Percentiles rank a stretch among this genome's conserved stretches.
phyloP scores from a whole-genome alignment of 441 rosid species.

The Bocquillonia castaneifolia region DNA sequence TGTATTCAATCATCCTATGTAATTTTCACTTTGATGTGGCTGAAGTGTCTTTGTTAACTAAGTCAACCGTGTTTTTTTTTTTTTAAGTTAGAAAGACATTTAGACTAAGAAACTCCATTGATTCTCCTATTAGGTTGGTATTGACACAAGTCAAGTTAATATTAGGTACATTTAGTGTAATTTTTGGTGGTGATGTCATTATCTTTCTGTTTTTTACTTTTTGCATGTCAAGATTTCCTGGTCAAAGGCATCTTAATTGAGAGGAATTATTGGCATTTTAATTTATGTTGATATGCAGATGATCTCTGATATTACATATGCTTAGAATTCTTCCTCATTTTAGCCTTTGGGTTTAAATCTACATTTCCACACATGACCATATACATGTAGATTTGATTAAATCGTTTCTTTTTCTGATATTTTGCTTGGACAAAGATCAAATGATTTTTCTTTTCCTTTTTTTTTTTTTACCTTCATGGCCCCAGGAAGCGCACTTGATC shows the following conservation, averaged over 20 bases:
- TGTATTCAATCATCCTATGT: conserved; percentile 2
- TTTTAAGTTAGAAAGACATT: conserved; percentile 11
- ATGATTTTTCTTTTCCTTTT: neutral
- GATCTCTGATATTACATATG: too few relatives aligned
- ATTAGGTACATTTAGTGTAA: conserved; percentile 9
- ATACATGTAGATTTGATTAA: neutral
- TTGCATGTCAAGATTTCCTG: neutral
- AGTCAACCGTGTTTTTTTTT: conserved; percentile 22
- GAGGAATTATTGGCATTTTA: neutral
- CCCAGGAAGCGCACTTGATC: conserved; percentile 52
- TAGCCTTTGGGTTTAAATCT: neutral
- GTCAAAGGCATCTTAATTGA: conserved; percentile 1
- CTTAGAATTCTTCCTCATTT: neutral
- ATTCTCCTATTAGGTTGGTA: neutral
- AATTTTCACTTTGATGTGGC: conserved; percentile 19
- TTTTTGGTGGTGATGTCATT: neutral
- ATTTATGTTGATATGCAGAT: too few relatives aligned
- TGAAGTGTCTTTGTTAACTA: conserved; percentile 26
- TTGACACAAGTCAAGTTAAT: conserved; percentile 11
- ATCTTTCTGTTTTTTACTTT: neutral
- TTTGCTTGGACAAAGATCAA: neutral
- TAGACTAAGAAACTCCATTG: conserved; percentile 1
- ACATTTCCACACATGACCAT: neutral
- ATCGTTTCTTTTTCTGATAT: neutral
- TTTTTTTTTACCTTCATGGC: conserved; percentile 8